Evolutionary conservation across 257 asterid species (phyloP), one percentile per base, ranked within the genome.

Genomic region (Linaria vulgaris): DNA sequence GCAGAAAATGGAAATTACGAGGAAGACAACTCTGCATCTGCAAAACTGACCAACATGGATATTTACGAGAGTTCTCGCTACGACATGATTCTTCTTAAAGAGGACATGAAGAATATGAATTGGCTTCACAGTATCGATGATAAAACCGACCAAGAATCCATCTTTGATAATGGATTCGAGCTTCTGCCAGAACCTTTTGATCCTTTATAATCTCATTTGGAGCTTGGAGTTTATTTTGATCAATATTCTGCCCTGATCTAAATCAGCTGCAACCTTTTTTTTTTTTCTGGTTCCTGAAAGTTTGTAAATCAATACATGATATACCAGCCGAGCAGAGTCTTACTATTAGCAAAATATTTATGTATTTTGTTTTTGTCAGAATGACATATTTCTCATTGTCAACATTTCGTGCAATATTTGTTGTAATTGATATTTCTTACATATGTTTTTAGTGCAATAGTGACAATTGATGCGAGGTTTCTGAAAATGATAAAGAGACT

Each of bases 11-110:
- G 81, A 39, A 74, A 79, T 81, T 43, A 63, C 13, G 90, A 83
- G 69, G 94, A 78, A 69, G 88, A 73, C 74, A 89, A 75, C 53
- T 82, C 69, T 50, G 66, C 75, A 46, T 77, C 83, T 13, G 88
- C 95, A 69, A 90, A 80, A 70, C 64, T 85, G 57, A 69, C 75
- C 60, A 80, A 76, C 67, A 62, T 41, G 3, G 97, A 94, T 57
- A 85, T 90, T 11, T 87, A 90, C 16, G 97, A 90, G 77, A 94
- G 97, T 69, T 89, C 91, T 19, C 91, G 96, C n/a, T 92, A 89
- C 20, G 99, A 92, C 62, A 78, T 78, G 89, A 77, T 83, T 71
- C 86, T 83, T 56, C 82, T 80, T 37, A 90, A 92, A 78, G 99
- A 92, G 81, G 99, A 92, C 75, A 66, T 82, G 70, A 92, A 85